phyloP scores from a whole-genome alignment of 345 rosid genomes.

The Excoecaria agallocha region DNA sequence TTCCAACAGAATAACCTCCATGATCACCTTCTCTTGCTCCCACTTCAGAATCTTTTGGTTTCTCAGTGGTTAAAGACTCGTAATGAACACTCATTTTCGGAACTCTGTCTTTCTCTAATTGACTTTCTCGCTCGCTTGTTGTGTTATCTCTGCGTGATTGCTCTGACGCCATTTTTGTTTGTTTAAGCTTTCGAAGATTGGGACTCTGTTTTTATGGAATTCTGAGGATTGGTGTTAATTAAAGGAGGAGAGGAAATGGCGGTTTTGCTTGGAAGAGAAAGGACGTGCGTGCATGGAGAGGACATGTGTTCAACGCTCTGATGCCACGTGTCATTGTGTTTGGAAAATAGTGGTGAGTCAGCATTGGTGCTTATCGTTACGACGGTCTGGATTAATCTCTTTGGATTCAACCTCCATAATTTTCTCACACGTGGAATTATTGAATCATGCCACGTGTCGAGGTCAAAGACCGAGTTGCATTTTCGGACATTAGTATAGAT shows the following conservation, averaged over 20 bases:
- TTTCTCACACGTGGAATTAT: too few relatives aligned
- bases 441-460: too few relatives aligned
- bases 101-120: conserved; percentile 53
- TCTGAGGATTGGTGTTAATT: not conserved
- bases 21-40: conserved; percentile 6
- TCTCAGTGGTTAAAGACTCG: conserved; percentile 36
- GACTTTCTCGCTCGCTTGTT: conserved; percentile 39
- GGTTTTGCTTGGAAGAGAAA: conserved; percentile 6
- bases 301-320: conserved; percentile 33
- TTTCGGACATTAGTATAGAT: too few relatives aligned
- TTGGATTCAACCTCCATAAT: too few relatives aligned
- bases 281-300: conserved; percentile 22
- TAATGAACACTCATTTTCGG: conserved; percentile 64
- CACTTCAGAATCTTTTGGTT: not conserved
- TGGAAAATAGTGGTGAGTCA: conserved; percentile 2
- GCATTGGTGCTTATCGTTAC: not conserved
- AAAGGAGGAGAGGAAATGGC: conserved; percentile 4
- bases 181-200: not conserved
- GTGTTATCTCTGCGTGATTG: conserved; percentile 50
- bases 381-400: too few relatives aligned
- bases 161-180: conserved; percentile 54
- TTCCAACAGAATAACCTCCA: not conserved
- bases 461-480: too few relatives aligned
- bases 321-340: conserved; percentile 30
- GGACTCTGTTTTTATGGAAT: not conserved